These are phyloP conservation scores for Coemansia aciculifera DNA, from an alignment of 192 early-diverging fungal species.

Conservation along the genomic window DNA sequence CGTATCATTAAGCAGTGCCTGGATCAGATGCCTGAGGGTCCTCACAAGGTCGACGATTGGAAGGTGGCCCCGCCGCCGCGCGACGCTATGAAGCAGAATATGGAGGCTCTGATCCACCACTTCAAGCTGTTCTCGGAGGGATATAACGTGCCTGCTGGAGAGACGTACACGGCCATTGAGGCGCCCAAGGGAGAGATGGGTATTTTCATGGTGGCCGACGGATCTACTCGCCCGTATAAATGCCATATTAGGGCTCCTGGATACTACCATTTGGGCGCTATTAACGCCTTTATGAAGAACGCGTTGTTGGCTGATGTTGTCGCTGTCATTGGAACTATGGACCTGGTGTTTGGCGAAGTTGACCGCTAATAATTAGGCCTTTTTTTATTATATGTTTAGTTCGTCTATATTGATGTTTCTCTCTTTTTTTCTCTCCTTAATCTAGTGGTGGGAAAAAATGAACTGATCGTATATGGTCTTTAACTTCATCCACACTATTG, in stretches of 20 bases:
- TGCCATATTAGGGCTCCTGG: conserved; percentile 98
- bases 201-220: conserved; percentile 91
- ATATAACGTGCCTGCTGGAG: conserved; percentile 93
- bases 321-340: conserved; percentile 96
- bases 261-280: conserved; percentile 87
- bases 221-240: conserved; percentile 92
- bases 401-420: background rate
- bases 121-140: conserved; percentile 99
- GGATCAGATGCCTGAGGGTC: conserved; percentile 92
- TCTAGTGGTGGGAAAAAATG: conserved; percentile 42
- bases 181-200: conserved; percentile 99
- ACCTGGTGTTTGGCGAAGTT: conserved; percentile 98
- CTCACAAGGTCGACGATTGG: conserved; percentile 94
- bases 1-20: conserved; percentile 96
- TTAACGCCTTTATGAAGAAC: conserved; percentile 87
- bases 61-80: conserved; percentile 95
- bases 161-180: conserved; percentile 97
- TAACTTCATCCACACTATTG: conserved; percentile 29
- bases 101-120: conserved; percentile 99
- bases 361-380: conserved; percentile 60
- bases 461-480: conserved; percentile 30
- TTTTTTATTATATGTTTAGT: background rate
- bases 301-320: conserved; percentile 95
- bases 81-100: conserved; percentile 95
- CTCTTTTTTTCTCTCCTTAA: background rate